Evolutionary conservation across 208 protist species (phyloP).

Genomic region (Trypanosoma lewisi): DNA sequence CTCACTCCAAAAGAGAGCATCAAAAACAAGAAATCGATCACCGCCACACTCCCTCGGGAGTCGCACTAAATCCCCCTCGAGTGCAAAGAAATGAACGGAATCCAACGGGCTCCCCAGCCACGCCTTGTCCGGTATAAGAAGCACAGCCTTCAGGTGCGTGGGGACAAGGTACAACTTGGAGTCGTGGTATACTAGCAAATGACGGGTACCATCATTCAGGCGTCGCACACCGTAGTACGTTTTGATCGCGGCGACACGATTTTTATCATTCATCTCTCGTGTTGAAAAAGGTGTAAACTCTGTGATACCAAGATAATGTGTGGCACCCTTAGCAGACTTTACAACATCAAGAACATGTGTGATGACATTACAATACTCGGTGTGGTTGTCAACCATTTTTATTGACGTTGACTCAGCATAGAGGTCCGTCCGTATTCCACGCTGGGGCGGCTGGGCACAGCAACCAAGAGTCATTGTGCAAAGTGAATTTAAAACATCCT

Average conservation of each 20-base stretch:
- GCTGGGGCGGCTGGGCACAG: constrained; percentile 65
- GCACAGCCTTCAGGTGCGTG: constrained; percentile 73
- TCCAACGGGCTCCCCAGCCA: constrained; percentile 58
- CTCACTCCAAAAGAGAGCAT: constrained; percentile 78
- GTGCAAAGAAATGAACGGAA: constrained; percentile 49
- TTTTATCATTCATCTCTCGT: constrained; percentile 75
- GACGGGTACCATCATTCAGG: constrained; percentile 52
- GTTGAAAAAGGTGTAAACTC: constrained; percentile 64
- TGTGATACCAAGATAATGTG: constrained; percentile 53
- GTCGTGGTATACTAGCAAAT: constrained; percentile 50
- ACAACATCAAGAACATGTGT: constrained; percentile 60
- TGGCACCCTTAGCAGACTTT: constrained; percentile 27
- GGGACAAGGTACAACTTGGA: constrained; percentile 71
- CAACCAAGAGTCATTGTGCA: constrained; percentile 79
- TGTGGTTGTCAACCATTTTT: constrained; percentile 66
- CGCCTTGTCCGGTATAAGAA: constrained; percentile 49
- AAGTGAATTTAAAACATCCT: constrained; percentile 66
- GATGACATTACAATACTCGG: constrained; percentile 67
- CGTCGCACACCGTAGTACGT: constrained; percentile 66
- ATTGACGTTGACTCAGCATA: constrained; percentile 62
- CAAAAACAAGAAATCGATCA: constrained; percentile 77
- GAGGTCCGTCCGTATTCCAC: constrained; percentile 52
- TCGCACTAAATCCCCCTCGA: constrained; percentile 70
- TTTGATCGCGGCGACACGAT: constrained; percentile 49
- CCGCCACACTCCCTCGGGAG: constrained; percentile 41